Percentiles rank a stretch among this genome's conserved stretches.
phyloP scores from a whole-genome alignment of 208 protist species.

The Trypanosoma congolense region DNA sequence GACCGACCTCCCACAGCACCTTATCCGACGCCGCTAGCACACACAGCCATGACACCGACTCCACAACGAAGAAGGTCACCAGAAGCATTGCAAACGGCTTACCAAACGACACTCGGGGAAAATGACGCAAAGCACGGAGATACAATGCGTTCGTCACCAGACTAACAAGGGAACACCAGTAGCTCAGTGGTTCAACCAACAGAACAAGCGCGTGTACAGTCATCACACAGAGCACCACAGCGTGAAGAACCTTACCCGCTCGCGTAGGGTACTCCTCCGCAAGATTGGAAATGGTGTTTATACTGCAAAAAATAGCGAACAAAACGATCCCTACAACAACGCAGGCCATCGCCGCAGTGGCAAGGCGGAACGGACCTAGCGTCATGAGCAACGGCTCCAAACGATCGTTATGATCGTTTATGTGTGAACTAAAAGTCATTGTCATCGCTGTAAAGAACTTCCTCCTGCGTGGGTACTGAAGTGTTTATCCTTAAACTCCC shows the following conservation, averaged over 20 bases:
- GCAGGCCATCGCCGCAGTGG: constrained; percentile 42
- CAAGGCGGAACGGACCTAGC: constrained; percentile 43
- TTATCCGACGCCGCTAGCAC: constrained; percentile 13
- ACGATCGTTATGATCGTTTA: background rate
- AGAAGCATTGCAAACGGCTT: constrained; percentile 28
- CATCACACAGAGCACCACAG: constrained; percentile 30
- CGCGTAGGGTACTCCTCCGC: constrained; percentile 52
- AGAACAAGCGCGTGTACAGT: constrained; percentile 37
- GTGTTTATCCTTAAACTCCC: too few relatives aligned
- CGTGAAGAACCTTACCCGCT: constrained; percentile 28
- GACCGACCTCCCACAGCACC: background rate
- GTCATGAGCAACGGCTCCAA: background rate
- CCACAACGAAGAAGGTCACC: constrained; percentile 23
- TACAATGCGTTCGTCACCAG: constrained; percentile 43
- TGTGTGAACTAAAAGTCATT: too few relatives aligned
- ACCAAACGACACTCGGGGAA: constrained; percentile 37
- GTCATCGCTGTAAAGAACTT: too few relatives aligned
- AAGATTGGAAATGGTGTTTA: constrained; percentile 38
- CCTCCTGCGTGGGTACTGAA: too few relatives aligned
- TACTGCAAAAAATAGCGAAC: constrained; percentile 30
- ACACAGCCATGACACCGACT: constrained; percentile 48
- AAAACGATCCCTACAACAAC: constrained; percentile 26
- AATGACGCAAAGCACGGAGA: constrained; percentile 31
- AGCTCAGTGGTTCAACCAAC: constrained; percentile 44
- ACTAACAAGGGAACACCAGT: constrained; percentile 44